Evolutionary conservation across 768 basidiomycete genomes (phyloP).

Genomic region (Mycena pura): DNA sequence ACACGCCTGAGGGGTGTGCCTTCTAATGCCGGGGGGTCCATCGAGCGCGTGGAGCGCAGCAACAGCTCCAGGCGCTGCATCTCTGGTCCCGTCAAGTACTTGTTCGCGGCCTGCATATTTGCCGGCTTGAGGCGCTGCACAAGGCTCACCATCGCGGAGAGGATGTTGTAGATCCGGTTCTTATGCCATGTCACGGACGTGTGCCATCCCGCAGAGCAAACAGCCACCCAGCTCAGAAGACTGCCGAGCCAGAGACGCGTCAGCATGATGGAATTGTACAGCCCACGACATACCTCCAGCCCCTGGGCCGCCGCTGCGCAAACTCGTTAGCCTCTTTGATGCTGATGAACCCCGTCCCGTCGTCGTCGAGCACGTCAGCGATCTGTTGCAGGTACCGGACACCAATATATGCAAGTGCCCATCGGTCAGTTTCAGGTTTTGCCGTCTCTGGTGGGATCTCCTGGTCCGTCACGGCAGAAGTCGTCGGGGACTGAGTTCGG

Average conservation of each 20-base stretch:
- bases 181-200: conserved; percentile 28
- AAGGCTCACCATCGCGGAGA: conserved; percentile 17
- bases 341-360: conserved; percentile 38
- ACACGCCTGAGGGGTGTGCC: conserved; percentile 12
- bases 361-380: conserved; percentile 36
- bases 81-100: conserved; percentile 12
- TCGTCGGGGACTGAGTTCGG: conserved; percentile 6
- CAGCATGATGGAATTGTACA: background rate
- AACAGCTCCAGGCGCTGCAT: conserved; percentile 28
- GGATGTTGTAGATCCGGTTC: conserved; percentile 25
- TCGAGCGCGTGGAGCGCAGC: conserved; percentile 27
- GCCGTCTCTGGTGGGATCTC: background rate
- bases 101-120: conserved; percentile 19
- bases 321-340: conserved; percentile 38
- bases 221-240: conserved; percentile 37
- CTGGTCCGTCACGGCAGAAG: too few relatives aligned
- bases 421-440: conserved; percentile 21
- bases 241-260: conserved; percentile 14
- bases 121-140: conserved; percentile 13
- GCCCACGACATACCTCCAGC: conserved; percentile 27
- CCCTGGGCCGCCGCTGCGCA: conserved; percentile 26
- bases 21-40: background rate
- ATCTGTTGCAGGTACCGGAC: conserved; percentile 34
- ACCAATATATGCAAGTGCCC: conserved; percentile 36
- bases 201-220: conserved; percentile 38